These are phyloP conservation scores for Pouteria campechiana DNA, from an alignment of 179 eudicot species.

Conservation along the genomic window DNA sequence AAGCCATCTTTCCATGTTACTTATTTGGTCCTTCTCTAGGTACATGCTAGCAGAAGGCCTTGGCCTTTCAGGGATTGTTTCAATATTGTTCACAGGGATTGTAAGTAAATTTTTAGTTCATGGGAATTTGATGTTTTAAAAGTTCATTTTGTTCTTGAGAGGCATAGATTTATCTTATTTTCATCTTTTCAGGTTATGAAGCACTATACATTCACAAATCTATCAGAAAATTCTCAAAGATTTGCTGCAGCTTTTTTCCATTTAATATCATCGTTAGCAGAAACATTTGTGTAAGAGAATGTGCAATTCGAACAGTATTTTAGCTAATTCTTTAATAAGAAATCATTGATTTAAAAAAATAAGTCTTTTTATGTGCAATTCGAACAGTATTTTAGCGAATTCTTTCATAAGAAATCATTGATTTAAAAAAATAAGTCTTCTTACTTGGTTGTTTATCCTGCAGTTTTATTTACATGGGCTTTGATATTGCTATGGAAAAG, in stretches of 20 bases:
- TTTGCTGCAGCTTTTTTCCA: conserved; percentile 95
- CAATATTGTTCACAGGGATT: conserved; percentile 96
- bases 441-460: conserved; percentile 9
- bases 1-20: too few relatives aligned
- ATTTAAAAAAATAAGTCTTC: background rate
- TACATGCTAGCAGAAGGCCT: conserved; percentile 99
- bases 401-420: background rate
- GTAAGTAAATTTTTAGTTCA: conserved; percentile 38
- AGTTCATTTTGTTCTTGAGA: too few relatives aligned
- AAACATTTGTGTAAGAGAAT: conserved; percentile 83
- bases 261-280: conserved; percentile 95
- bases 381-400: too few relatives aligned
- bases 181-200: conserved; percentile 73
- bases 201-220: conserved; percentile 86
- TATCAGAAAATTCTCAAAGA: conserved; percentile 85
- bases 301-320: too few relatives aligned
- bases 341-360: background rate
- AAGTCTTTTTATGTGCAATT: too few relatives aligned
- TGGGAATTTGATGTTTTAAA: too few relatives aligned
- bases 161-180: too few relatives aligned
- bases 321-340: too few relatives aligned
- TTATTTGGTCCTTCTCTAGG: conserved; percentile 26
- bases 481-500: conserved; percentile 96
- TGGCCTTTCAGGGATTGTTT: conserved; percentile 96
- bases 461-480: conserved; percentile 99